These are phyloP conservation scores for Lantana camara DNA, from an alignment of 257 asterid species.

Conservation along the genomic window DNA sequence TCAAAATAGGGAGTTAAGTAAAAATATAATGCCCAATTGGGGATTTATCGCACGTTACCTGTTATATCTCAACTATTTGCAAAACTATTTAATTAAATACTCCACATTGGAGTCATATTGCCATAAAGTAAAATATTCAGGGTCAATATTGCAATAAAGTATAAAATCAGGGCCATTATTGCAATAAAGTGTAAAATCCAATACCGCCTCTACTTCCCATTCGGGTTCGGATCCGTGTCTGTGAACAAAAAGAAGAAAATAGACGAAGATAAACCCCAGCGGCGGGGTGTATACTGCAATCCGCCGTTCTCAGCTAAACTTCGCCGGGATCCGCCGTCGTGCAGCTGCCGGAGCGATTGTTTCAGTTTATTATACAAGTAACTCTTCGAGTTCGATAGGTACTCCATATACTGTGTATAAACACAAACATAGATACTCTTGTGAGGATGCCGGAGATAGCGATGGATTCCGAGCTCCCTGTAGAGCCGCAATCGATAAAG, in stretches of 20 bases:
- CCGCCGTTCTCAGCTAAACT: neutral
- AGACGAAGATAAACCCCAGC: slow-evolving; percentile 25
- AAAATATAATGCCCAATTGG: no score
- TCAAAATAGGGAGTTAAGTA: no score
- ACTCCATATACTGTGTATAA: neutral
- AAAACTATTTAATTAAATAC: no score
- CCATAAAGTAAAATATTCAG: no score
- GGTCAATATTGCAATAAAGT: no score
- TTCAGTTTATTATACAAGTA: neutral
- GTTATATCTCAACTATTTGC: no score
- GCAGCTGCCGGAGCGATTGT: slow-evolving; percentile 4
- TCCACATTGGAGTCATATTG: no score
- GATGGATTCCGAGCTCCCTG: slow-evolving; percentile 70
- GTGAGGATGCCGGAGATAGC: slow-evolving; percentile 50
- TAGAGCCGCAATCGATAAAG: slow-evolving; percentile 94
- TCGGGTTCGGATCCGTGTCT: no score
- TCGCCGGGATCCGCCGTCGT: slow-evolving; percentile 7
- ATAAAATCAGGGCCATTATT: no score
- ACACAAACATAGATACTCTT: neutral
- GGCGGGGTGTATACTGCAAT: neutral
- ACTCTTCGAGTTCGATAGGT: slow-evolving; percentile 4
- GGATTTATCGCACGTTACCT: no score
- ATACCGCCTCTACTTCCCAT: no score
- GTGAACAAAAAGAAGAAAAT: neutral
- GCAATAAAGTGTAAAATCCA: no score